Evolutionary conservation across 495 filamentous ascomycete species (phyloP).

Genomic region (Cercophora sp.): DNA sequence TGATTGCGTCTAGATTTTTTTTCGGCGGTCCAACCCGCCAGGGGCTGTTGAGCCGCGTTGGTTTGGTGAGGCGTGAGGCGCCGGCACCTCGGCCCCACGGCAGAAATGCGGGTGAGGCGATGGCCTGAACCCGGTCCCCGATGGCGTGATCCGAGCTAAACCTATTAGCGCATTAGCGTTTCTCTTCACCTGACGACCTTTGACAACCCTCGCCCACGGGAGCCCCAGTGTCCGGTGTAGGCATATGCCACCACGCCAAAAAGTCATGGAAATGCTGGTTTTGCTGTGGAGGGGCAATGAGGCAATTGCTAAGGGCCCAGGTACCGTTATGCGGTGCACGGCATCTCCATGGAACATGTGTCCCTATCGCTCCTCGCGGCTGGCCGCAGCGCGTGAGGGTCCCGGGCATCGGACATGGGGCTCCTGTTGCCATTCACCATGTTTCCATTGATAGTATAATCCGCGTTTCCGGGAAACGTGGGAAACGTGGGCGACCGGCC

Average conservation of each 20-base stretch:
- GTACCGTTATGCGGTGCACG: too few relatives aligned
- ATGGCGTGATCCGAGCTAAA: neutral
- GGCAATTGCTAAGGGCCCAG: neutral
- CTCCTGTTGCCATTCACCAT: too few relatives aligned
- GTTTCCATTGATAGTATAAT: too few relatives aligned
- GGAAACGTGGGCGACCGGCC: too few relatives aligned
- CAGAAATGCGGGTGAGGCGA: neutral
- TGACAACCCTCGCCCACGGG: neutral
- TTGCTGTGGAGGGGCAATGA: neutral
- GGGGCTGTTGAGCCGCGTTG: neutral
- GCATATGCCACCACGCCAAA: neutral
- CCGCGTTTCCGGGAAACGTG: too few relatives aligned
- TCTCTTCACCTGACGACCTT: neutral
- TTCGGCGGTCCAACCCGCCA: neutral
- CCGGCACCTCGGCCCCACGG: constrained; percentile 1
- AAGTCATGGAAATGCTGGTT: too few relatives aligned
- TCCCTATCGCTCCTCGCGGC: too few relatives aligned
- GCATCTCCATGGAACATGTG: too few relatives aligned
- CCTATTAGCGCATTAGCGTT: neutral
- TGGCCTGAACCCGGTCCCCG: neutral
- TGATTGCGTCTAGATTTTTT: neutral
- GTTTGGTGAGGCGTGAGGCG: neutral
- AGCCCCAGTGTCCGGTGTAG: neutral
- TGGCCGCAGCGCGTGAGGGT: too few relatives aligned
- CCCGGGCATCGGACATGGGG: too few relatives aligned